Conservation (phyloP, 1,284 basidiomycete genomes). For the Cutaneotrichosporon cavernicola region DNA sequence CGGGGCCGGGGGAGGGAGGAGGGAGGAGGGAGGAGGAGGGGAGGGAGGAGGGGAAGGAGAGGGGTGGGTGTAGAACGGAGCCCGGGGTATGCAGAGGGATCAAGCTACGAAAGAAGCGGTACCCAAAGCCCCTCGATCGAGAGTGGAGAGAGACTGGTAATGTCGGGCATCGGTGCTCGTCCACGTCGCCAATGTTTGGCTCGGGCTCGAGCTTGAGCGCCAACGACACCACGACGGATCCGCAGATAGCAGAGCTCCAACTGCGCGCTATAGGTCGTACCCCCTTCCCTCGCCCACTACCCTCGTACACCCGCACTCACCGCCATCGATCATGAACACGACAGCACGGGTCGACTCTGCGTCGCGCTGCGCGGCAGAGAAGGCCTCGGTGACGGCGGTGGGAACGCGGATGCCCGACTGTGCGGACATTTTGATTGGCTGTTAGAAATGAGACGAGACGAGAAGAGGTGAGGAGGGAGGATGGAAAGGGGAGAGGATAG, state of each 20-base stretch:
- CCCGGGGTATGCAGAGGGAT: not conserved
- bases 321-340: conserved; percentile 51
- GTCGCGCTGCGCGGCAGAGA: conserved; percentile 36
- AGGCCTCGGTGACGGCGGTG: conserved; percentile 39
- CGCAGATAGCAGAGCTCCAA: too few relatives aligned
- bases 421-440: conserved; percentile 45
- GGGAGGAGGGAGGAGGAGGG: not conserved
- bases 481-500: not conserved
- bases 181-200: not conserved
- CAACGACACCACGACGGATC: not conserved
- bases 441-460: not conserved
- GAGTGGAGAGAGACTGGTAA: not conserved
- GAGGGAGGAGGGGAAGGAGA: not conserved
- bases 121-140: not conserved
- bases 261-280: too few relatives aligned
- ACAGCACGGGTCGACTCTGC: conserved; percentile 42
- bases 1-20: not conserved
- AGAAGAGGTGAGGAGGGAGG: not conserved
- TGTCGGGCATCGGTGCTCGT: not conserved
- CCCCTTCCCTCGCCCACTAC: not conserved
- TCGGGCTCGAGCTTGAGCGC: not conserved
- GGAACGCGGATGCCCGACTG: conserved; percentile 53
- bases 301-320: conserved; percentile 30
- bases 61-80: not conserved
- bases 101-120: not conserved